phyloP scores from a whole-genome alignment of 352 stramenopile genomes.

The Pythium volutum region DNA sequence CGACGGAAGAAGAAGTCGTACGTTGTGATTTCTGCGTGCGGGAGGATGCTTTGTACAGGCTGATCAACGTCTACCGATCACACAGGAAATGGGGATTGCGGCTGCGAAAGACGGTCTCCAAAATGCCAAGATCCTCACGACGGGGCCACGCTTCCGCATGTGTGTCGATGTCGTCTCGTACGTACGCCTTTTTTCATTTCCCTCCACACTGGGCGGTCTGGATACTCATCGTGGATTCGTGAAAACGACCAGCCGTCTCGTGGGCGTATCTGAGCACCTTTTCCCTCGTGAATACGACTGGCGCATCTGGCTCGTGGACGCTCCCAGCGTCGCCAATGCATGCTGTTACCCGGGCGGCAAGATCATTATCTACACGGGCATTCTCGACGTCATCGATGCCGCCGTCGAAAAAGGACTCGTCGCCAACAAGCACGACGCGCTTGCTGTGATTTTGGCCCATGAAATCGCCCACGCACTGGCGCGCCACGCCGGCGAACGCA shows the following conservation, averaged over 20 bases:
- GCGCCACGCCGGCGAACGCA: constrained; percentile 55
- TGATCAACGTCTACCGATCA: constrained; percentile 16
- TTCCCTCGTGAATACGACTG: constrained; percentile 68
- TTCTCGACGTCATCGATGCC: constrained; percentile 65
- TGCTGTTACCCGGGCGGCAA: constrained; percentile 63
- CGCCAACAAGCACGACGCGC: constrained; percentile 54
- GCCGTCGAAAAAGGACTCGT: constrained; percentile 55
- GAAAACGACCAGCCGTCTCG: constrained; percentile 34
- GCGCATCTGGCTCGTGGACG: constrained; percentile 56
- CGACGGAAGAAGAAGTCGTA: constrained; percentile 57
- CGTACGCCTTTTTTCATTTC: constrained; percentile 1
- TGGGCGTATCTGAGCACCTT: constrained; percentile 58
- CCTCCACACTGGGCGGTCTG: not conserved
- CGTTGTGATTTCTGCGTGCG: constrained; percentile 10
- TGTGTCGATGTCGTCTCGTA: constrained; percentile 64
- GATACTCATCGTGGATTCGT: not conserved
- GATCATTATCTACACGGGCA: constrained; percentile 66
- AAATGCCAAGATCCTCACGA: constrained; percentile 36
- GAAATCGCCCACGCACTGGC: constrained; percentile 66
- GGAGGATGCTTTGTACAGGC: not conserved
- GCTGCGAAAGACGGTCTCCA: constrained; percentile 40
- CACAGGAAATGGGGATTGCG: constrained; percentile 31
- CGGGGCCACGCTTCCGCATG: constrained; percentile 47
- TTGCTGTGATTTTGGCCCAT: constrained; percentile 63
- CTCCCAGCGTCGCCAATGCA: constrained; percentile 45